phyloP scores from a whole-genome alignment of 2,329 filamentous ascomycete genomes.

The Botryotinia narcissicola region DNA sequence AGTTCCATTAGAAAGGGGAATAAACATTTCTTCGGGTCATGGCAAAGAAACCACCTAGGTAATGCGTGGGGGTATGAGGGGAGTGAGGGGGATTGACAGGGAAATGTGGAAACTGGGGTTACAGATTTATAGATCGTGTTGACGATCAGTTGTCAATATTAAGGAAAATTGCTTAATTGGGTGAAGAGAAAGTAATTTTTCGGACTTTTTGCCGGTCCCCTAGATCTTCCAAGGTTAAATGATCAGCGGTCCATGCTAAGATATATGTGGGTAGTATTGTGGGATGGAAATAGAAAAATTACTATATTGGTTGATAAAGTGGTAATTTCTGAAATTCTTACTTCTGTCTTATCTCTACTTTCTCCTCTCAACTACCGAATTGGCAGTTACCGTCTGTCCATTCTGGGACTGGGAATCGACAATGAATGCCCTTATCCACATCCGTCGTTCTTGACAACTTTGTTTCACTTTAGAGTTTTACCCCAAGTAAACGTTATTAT shows the following conservation, averaged over 20 bases:
- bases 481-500: background rate
- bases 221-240: background rate
- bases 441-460: background rate
- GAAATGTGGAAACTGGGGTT: background rate
- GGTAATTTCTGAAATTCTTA: background rate
- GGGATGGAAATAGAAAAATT: background rate
- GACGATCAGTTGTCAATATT: background rate
- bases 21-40: constrained; percentile 6
- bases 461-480: background rate
- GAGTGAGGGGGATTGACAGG: background rate
- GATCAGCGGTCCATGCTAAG: background rate
- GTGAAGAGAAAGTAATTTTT: background rate
- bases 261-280: background rate
- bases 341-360: background rate
- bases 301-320: background rate
- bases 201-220: background rate
- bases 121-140: background rate
- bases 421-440: background rate
- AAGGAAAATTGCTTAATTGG: background rate
- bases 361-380: background rate
- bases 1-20: background rate
- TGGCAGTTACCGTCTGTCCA: background rate
- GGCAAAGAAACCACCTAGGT: background rate
- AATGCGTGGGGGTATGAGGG: background rate
- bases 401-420: background rate